Conservation (phyloP, 352 stramenopile species). For the Plasmopara viticola region DNA sequence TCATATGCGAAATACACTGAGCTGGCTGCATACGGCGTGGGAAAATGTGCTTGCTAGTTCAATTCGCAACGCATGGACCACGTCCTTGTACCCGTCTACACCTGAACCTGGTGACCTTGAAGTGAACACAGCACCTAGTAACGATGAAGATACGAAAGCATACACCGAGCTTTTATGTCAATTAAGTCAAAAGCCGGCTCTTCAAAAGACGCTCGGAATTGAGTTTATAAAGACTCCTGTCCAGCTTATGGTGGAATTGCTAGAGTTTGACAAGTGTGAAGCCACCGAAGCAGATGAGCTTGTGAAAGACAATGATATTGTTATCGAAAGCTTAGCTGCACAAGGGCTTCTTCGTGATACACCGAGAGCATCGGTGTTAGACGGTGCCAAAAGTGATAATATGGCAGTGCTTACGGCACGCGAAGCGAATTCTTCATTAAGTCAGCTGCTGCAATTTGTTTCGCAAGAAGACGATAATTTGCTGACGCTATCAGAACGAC, state of each 20-base stretch:
- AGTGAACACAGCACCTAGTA: conserved; percentile 7
- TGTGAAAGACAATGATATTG: conserved; percentile 53
- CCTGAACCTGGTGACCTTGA: conserved; percentile 24
- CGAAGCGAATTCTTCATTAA: conserved; percentile 35
- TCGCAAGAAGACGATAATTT: conserved; percentile 28
- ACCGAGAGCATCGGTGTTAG: conserved; percentile 20
- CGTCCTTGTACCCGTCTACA: conserved; percentile 29
- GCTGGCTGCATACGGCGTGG: conserved; percentile 44
- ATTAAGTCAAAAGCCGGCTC: conserved; percentile 17
- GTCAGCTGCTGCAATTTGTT: conserved; percentile 46
- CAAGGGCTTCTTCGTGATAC: conserved; percentile 48
- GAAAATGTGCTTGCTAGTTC: conserved; percentile 16
- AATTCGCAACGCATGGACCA: conserved; percentile 42
- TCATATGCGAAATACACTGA: conserved; percentile 37
- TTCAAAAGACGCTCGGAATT: conserved; percentile 34
- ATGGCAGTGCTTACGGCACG: conserved; percentile 27
- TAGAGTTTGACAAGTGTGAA: conserved; percentile 41
- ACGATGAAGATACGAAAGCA: conserved; percentile 17
- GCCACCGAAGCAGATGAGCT: conserved; percentile 22
- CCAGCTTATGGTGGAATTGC: conserved; percentile 32
- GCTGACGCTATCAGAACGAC: conserved; percentile 32
- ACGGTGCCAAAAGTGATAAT: conserved; percentile 25
- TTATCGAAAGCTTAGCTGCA: conserved; percentile 49
- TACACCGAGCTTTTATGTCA: conserved; percentile 24
- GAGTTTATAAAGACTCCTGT: conserved; percentile 17